phyloP scores from a whole-genome alignment of 768 basidiomycete genomes.

The Cytidiella melzeri region DNA sequence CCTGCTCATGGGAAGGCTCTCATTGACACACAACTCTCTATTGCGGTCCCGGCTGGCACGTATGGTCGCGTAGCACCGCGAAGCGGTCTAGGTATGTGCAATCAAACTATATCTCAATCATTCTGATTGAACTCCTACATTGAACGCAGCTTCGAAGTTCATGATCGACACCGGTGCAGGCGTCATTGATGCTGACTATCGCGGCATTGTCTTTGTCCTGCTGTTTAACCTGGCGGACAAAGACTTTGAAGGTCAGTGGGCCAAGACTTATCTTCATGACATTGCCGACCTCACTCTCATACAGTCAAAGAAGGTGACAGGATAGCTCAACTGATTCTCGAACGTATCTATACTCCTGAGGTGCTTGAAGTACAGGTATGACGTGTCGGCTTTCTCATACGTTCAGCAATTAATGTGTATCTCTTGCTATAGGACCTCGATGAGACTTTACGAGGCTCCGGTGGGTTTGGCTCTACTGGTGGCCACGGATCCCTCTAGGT shows the following conservation, averaged over 20 bases:
- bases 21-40: constrained; percentile 85
- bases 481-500: constrained; percentile 54
- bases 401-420: no score
- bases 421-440: constrained; percentile 64
- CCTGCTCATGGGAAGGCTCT: constrained; percentile 91
- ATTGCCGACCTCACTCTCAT: neutral
- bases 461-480: constrained; percentile 94
- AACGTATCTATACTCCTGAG: constrained; percentile 82
- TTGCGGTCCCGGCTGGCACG: constrained; percentile 89
- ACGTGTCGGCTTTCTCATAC: constrained; percentile 22
- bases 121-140: neutral
- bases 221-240: constrained; percentile 89
- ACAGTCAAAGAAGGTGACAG: constrained; percentile 90
- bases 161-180: constrained; percentile 98
- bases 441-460: constrained; percentile 74
- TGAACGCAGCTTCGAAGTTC: constrained; percentile 77
- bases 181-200: constrained; percentile 94
- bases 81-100: constrained; percentile 78
- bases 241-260: constrained; percentile 71
- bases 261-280: neutral
- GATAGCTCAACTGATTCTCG: constrained; percentile 92
- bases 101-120: neutral
- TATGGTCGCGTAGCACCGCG: constrained; percentile 97
- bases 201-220: constrained; percentile 85
- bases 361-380: constrained; percentile 83